Conservation (phyloP, 495 filamentous ascomycete species). For the Aspergillus ellipticus region DNA sequence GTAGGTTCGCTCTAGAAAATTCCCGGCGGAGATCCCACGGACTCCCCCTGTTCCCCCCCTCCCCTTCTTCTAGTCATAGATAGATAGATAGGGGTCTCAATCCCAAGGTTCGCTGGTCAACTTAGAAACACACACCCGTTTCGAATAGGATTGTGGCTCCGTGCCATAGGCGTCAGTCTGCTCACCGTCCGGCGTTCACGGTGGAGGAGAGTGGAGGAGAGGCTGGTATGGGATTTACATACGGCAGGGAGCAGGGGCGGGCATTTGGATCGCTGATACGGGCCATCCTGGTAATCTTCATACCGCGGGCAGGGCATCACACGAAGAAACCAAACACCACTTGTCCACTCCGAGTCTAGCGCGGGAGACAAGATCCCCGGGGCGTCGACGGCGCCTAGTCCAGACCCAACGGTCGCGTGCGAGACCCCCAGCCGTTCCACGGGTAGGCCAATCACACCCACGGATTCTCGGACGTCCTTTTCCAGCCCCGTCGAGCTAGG, state of each 20-base stretch:
- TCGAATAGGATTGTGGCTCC: neutral
- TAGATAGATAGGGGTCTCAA: slow-evolving; percentile 4
- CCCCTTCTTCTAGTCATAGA: too few relatives aligned
- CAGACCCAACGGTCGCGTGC: slow-evolving; percentile 11
- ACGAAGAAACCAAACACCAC: too few relatives aligned
- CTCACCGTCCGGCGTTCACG: neutral
- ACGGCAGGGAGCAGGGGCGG: neutral
- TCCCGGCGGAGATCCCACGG: slow-evolving; percentile 6
- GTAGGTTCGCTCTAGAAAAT: neutral
- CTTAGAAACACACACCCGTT: neutral
- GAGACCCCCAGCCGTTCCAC: slow-evolving; percentile 1
- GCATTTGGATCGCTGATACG: neutral
- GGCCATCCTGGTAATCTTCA: neutral
- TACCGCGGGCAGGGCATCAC: neutral
- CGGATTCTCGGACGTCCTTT: neutral
- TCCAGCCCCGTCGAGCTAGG: neutral
- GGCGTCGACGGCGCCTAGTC: slow-evolving; percentile 6
- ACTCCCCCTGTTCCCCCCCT: neutral
- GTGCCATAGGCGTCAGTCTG: neutral
- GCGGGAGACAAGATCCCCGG: neutral
- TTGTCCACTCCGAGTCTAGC: too few relatives aligned
- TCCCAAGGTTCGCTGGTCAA: slow-evolving; percentile 7
- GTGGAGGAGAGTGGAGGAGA: neutral
- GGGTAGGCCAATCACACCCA: slow-evolving; percentile 4
- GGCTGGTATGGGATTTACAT: neutral